Percentiles rank a stretch among this genome's conserved stretches.
These are phyloP conservation scores for Tricholoma sp. DNA, from an alignment of 768 basidiomycete species.

Conservation along the genomic window DNA sequence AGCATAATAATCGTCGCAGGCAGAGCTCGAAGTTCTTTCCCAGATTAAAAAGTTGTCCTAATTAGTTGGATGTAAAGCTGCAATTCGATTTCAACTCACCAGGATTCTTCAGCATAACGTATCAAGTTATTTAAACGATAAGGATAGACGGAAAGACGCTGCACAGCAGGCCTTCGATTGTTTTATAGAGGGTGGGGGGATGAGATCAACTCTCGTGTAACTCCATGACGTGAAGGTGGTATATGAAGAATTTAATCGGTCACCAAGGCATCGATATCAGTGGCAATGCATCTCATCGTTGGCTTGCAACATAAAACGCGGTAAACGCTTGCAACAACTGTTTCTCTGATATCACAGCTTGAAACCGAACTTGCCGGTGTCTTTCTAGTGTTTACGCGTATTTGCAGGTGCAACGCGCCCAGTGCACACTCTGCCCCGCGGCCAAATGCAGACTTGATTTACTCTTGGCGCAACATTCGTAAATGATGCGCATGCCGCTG, in stretches of 20 bases:
- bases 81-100: conserved; percentile 6
- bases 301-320: neutral
- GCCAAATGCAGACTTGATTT: too few relatives aligned
- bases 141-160: conserved; percentile 13
- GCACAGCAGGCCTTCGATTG: conserved; percentile 19
- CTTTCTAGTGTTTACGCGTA: too few relatives aligned
- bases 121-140: conserved; percentile 1
- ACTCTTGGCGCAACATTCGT: too few relatives aligned
- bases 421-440: too few relatives aligned
- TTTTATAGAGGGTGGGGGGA: conserved; percentile 7
- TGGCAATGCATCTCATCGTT: neutral
- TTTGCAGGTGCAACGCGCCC: too few relatives aligned
- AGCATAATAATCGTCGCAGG: conserved; percentile 6
- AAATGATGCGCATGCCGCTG: too few relatives aligned
- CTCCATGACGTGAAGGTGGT: neutral
- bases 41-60: neutral
- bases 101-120: conserved; percentile 9
- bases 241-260: neutral
- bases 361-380: neutral
- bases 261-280: neutral
- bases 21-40: conserved; percentile 12
- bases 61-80: neutral
- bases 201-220: conserved; percentile 20
- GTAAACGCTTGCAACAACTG: neutral
- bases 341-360: neutral